Percentiles rank a stretch among this genome's conserved stretches.
These are phyloP conservation scores for Mycena galopus DNA, from an alignment of 768 basidiomycete genomes.

Conservation along the genomic window DNA sequence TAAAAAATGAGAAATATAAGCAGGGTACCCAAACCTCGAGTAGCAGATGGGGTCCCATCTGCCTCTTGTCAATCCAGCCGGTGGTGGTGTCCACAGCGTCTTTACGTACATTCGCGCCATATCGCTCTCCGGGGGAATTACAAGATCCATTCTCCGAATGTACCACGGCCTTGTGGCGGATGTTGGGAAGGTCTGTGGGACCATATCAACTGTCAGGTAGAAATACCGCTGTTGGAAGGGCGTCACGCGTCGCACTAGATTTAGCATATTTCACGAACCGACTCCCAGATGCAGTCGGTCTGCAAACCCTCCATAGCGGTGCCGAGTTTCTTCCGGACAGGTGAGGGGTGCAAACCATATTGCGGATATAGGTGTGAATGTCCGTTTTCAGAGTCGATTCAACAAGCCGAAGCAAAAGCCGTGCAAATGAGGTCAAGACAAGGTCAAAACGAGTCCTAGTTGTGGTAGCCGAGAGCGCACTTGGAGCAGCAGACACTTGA, in stretches of 20 bases:
- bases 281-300: constrained; percentile 86
- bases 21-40: constrained; percentile 57
- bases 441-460: too few species aligned
- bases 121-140: constrained; percentile 78
- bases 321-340: constrained; percentile 74
- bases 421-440: too few species aligned
- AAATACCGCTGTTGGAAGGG: too few species aligned
- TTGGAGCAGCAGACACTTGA: too few species aligned
- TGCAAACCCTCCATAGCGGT: constrained; percentile 86
- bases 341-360: too few species aligned
- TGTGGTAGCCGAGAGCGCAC: too few species aligned
- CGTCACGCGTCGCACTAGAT: background rate
- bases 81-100: constrained; percentile 58
- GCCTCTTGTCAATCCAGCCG: constrained; percentile 67
- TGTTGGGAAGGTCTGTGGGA: constrained; percentile 84
- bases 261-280: constrained; percentile 1
- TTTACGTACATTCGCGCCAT: constrained; percentile 73
- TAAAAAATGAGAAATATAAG: background rate
- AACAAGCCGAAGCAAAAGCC: too few species aligned
- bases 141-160: constrained; percentile 78
- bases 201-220: constrained; percentile 65
- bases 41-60: constrained; percentile 63
- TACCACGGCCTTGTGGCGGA: constrained; percentile 73
- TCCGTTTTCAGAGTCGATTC: too few species aligned
- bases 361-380: too few species aligned